These are phyloP conservation scores for Barnettozyma sp. DNA, from an alignment of 805 yeast species.

Conservation along the genomic window DNA sequence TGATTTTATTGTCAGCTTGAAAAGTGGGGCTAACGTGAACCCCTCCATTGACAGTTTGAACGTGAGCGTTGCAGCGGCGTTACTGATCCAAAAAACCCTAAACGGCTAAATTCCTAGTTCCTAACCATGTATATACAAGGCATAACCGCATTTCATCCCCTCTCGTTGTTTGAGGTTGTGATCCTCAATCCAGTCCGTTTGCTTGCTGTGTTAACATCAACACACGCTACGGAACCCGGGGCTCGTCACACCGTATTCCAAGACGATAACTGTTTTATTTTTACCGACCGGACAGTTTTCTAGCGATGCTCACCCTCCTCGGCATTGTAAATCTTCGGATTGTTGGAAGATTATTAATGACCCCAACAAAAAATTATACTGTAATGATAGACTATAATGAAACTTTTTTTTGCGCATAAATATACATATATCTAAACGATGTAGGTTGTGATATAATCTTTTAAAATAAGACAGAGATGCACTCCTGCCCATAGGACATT, in stretches of 20 bases:
- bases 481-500: too few species aligned
- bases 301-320: neutral
- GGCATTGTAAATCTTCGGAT: conserved; percentile 5
- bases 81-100: conserved; percentile 38
- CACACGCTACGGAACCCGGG: too few species aligned
- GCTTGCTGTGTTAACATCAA: too few species aligned
- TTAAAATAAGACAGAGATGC: too few species aligned
- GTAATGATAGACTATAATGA: conserved; percentile 1
- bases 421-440: too few species aligned
- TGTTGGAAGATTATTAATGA: conserved; percentile 7
- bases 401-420: too few species aligned
- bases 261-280: neutral
- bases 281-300: neutral
- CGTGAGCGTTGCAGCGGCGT: conserved; percentile 84
- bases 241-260: too few species aligned
- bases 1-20: conserved; percentile 36
- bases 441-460: neutral
- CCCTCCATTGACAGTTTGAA: conserved; percentile 67
- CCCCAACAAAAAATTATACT: conserved; percentile 6
- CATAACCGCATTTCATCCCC: too few species aligned
- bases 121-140: neutral
- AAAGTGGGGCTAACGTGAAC: conserved; percentile 26
- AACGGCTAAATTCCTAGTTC: conserved; percentile 3
- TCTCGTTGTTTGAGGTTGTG: too few species aligned
- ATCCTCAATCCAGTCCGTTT: too few species aligned